phyloP scores from a whole-genome alignment of 2,329 filamentous ascomycete species.

The Fusarium multiceps region DNA sequence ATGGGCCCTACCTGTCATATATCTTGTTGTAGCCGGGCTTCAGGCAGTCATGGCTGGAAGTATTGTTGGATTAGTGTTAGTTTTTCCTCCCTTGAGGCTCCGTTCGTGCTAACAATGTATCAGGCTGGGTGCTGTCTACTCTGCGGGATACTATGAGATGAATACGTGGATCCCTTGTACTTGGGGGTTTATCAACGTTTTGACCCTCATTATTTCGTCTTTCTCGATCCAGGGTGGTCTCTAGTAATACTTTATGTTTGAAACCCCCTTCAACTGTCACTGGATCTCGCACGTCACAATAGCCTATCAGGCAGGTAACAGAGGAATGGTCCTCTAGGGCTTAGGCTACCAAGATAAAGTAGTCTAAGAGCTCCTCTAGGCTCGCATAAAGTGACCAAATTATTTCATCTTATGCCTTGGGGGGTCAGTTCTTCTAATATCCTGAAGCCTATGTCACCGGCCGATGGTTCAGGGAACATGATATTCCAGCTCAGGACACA shows the following conservation, averaged over 20 bases:
- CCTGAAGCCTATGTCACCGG: neutral
- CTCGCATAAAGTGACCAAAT: neutral
- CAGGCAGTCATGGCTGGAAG: constrained; percentile 85
- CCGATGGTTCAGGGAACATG: neutral
- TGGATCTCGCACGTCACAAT: neutral
- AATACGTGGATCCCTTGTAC: constrained; percentile 93
- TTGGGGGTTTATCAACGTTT: constrained; percentile 86
- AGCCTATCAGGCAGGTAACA: neutral
- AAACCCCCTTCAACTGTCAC: neutral
- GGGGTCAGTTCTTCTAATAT: neutral
- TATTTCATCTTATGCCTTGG: neutral
- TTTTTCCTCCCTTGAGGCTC: constrained; percentile 11
- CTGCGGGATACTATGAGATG: constrained; percentile 86
- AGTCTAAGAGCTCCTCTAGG: neutral
- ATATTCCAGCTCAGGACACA: neutral
- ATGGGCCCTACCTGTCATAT: constrained; percentile 78
- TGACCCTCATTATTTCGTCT: constrained; percentile 85
- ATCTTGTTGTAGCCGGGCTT: constrained; percentile 75
- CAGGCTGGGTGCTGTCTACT: constrained; percentile 83
- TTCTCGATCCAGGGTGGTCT: constrained; percentile 94
- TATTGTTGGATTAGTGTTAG: constrained; percentile 82
- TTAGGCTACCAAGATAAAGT: neutral
- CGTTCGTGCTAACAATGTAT: constrained; percentile 20
- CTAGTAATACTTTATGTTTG: constrained; percentile 55
- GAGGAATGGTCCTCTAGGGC: neutral